phyloP scores from a whole-genome alignment of 805 yeast species.

The Torulaspora indica region DNA sequence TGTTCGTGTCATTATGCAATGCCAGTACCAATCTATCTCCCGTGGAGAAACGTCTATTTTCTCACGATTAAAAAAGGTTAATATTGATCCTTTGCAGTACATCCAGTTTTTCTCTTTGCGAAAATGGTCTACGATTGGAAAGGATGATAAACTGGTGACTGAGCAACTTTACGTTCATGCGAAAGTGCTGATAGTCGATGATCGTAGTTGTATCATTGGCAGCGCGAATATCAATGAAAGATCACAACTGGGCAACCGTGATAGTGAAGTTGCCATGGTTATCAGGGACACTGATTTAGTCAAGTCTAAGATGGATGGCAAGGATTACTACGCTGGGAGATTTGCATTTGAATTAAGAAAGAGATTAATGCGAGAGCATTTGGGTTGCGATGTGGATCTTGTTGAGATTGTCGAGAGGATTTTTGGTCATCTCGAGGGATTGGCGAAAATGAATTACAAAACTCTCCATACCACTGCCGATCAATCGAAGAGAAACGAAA shows the following conservation, averaged over 20 bases:
- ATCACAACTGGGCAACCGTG: conserved; percentile 90
- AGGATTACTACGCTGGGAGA: conserved; percentile 72
- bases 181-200: conserved; percentile 87
- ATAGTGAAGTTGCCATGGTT: conserved; percentile 88
- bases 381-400: conserved; percentile 88
- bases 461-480: conserved; percentile 21
- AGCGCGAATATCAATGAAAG: conserved; percentile 97
- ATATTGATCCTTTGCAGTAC: conserved; percentile 85
- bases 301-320: conserved; percentile 68
- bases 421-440: conserved; percentile 42
- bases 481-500: conserved; percentile 12
- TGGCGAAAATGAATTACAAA: conserved; percentile 33
- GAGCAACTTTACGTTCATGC: conserved; percentile 95
- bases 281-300: conserved; percentile 78
- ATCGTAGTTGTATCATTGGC: conserved; percentile 88
- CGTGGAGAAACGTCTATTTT: conserved; percentile 85
- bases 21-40: conserved; percentile 90
- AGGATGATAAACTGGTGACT: conserved; percentile 63
- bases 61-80: conserved; percentile 69
- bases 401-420: conserved; percentile 76
- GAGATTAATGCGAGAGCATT: conserved; percentile 92
- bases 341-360: conserved; percentile 87
- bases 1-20: conserved; percentile 93
- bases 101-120: conserved; percentile 87
- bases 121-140: conserved; percentile 93